phyloP scores from a whole-genome alignment of 257 asterid genomes.

The Primulina huaijiensis region DNA sequence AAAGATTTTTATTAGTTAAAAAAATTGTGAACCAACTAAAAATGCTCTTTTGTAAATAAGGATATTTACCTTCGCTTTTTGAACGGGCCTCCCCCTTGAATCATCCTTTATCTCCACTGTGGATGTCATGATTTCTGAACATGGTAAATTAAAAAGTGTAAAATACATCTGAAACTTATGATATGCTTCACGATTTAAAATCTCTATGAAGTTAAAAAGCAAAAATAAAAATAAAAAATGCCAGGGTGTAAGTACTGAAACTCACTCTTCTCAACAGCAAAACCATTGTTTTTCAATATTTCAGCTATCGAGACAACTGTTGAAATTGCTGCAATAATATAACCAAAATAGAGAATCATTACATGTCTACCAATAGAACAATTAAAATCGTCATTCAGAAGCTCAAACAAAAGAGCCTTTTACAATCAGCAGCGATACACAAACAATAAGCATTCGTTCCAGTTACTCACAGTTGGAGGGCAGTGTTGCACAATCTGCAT shows the following conservation, averaged over 20 bases:
- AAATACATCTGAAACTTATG: conserved; percentile 14
- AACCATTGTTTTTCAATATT: conserved; percentile 81
- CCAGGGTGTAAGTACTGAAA: not conserved
- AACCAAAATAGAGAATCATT: conserved; percentile 17
- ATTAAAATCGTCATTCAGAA: not conserved
- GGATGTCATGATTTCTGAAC: conserved; percentile 74
- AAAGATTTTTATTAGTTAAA: not conserved
- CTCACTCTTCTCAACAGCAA: conserved; percentile 93
- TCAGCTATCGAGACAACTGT: conserved; percentile 83
- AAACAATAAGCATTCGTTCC: not conserved
- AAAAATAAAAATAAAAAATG: too few species aligned
- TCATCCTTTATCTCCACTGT: conserved; percentile 86
- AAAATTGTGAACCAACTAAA: not conserved
- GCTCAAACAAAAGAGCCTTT: not conserved
- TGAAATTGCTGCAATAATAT: conserved; percentile 62
- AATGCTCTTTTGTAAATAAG: not conserved
- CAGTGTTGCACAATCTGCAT: not conserved
- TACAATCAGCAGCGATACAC: not conserved
- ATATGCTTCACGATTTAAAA: not conserved
- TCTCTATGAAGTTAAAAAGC: not conserved
- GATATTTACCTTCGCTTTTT: conserved; percentile 66
- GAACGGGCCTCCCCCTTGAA: conserved; percentile 69
- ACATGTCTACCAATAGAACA: not conserved
- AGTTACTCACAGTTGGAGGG: not conserved
- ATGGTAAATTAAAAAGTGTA: conserved; percentile 19